phyloP scores from a whole-genome alignment of 2,329 filamentous ascomycete species.

The Epichloe brachyelytri region DNA sequence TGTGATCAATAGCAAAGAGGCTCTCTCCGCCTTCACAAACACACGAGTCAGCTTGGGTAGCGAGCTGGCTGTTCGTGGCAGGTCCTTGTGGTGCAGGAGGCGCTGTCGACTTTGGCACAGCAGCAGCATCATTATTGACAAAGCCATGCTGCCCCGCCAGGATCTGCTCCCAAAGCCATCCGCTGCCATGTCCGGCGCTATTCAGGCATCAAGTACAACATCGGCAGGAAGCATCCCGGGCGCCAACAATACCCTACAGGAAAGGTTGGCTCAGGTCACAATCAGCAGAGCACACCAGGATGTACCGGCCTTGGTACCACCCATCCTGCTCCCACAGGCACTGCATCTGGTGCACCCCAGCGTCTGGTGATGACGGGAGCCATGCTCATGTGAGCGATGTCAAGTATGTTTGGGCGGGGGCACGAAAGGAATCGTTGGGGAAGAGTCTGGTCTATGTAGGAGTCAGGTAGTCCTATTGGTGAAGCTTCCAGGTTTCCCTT shows the following conservation, averaged over 20 bases:
- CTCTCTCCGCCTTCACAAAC: too few species aligned
- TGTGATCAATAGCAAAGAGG: too few species aligned
- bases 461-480: too few species aligned
- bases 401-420: neutral
- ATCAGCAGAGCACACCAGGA: too few species aligned
- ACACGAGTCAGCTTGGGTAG: too few species aligned
- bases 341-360: constrained; percentile 1
- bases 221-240: neutral
- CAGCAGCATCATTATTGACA: neutral
- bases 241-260: too few species aligned
- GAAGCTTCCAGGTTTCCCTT: too few species aligned
- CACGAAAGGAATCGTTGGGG: too few species aligned
- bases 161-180: neutral
- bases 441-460: too few species aligned
- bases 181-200: neutral
- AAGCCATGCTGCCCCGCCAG: neutral
- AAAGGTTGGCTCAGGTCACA: too few species aligned
- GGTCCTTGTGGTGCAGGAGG: too few species aligned
- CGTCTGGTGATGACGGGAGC: constrained; percentile 6
- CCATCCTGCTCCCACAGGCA: neutral
- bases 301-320: neutral
- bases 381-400: constrained; percentile 5
- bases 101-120: constrained; percentile 45
- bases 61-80: too few species aligned
- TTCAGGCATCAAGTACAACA: neutral